Conservation (phyloP, 2,329 filamentous ascomycete genomes). For the Neospermospora avenae region DNA sequence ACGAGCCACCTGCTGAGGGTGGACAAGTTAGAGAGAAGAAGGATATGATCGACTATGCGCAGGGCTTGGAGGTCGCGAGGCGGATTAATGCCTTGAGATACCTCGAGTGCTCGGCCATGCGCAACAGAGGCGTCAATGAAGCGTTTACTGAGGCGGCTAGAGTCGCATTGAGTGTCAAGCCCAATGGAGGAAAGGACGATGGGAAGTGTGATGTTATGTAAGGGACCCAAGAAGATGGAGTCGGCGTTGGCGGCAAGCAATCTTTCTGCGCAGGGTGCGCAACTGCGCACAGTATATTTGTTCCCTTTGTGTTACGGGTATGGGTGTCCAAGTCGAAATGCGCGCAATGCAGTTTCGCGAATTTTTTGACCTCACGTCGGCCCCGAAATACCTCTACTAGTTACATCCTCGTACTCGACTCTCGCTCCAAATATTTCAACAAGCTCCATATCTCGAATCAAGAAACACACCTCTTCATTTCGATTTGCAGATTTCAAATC, state of each 20-base stretch:
- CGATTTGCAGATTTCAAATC: background rate
- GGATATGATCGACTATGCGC: constrained; percentile 82
- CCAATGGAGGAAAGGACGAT: constrained; percentile 54
- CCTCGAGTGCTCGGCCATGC: constrained; percentile 97
- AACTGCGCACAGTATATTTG: constrained; percentile 14
- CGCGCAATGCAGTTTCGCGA: background rate
- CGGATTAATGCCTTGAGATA: constrained; percentile 92
- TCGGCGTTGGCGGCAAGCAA: constrained; percentile 21
- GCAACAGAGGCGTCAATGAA: constrained; percentile 96
- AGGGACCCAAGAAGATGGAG: constrained; percentile 10
- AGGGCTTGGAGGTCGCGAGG: constrained; percentile 86
- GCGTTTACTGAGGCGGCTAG: constrained; percentile 97
- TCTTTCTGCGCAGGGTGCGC: constrained; percentile 2
- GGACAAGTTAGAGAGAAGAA: constrained; percentile 56
- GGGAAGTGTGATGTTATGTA: constrained; percentile 61
- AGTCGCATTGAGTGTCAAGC: constrained; percentile 76
- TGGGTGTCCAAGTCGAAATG: background rate
- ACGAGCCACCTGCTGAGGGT: constrained; percentile 48
- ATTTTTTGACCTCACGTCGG: background rate
- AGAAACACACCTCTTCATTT: background rate
- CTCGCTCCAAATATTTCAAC: background rate
- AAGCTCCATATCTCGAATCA: background rate
- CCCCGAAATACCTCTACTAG: background rate
- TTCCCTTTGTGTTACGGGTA: constrained; percentile 5
- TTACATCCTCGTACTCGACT: background rate